These are phyloP conservation scores for Blumeria hordei DNA, from an alignment of 2,329 filamentous ascomycete genomes.

Conservation along the genomic window DNA sequence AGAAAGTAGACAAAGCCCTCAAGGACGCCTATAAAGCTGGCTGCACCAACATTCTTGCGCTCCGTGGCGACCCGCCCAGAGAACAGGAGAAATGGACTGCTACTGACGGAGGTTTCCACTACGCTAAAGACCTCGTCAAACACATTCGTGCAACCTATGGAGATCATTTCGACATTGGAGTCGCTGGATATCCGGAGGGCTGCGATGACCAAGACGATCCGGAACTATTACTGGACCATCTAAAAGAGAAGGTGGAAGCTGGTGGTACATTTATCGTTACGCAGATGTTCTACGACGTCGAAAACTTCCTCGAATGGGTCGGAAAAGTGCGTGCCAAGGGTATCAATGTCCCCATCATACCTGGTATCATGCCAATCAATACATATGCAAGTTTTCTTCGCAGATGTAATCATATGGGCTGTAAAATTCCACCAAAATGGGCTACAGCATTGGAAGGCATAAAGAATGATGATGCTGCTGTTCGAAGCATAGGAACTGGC, in stretches of 20 bases:
- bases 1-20: slow-evolving; percentile 75
- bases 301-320: slow-evolving; percentile 86
- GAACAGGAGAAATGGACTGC: slow-evolving; percentile 89
- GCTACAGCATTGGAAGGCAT: slow-evolving; percentile 63
- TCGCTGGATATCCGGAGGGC: slow-evolving; percentile 90
- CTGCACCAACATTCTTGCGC: slow-evolving; percentile 88
- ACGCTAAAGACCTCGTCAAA: slow-evolving; percentile 62
- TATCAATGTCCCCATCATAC: slow-evolving; percentile 61
- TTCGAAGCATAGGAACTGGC: slow-evolving; percentile 68
- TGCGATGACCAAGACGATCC: slow-evolving; percentile 81
- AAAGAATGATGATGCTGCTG: slow-evolving; percentile 88
- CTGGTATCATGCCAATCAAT: slow-evolving; percentile 81
- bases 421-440: slow-evolving; percentile 61
- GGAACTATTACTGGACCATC: slow-evolving; percentile 62
- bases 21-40: slow-evolving; percentile 77
- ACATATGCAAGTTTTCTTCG: slow-evolving; percentile 86
- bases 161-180: slow-evolving; percentile 88
- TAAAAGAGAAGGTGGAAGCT: slow-evolving; percentile 93
- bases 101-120: slow-evolving; percentile 65
- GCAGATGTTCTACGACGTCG: slow-evolving; percentile 98
- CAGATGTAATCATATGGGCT: slow-evolving; percentile 76
- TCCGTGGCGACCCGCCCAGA: slow-evolving; percentile 79
- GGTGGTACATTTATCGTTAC: slow-evolving; percentile 88
- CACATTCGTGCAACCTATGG: slow-evolving; percentile 62
- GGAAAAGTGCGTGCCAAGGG: slow-evolving; percentile 64